A percentile compares a stretch with the other conserved stretches of the same genome.
Evolutionary conservation across 2,329 filamentous ascomycete species (phyloP).

Genomic region (Fusarium chaquense): DNA sequence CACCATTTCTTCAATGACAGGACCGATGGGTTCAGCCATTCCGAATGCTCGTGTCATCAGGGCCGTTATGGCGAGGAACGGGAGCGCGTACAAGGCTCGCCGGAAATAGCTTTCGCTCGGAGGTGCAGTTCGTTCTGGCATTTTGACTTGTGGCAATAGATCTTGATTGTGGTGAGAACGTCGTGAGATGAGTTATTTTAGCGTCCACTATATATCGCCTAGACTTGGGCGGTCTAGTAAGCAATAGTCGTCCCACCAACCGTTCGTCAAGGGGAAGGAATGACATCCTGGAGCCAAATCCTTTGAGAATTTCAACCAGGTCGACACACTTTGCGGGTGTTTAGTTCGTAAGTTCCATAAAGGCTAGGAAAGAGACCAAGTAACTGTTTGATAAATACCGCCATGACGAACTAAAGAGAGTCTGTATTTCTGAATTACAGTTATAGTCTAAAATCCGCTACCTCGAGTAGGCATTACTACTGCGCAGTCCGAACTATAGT

Average conservation of each 20-base stretch:
- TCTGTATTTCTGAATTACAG: too few species aligned
- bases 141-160: neutral
- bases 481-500: too few species aligned
- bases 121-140: neutral
- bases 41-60: slow-evolving; percentile 41
- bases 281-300: neutral
- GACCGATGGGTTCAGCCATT: slow-evolving; percentile 38
- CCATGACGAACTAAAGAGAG: too few species aligned
- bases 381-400: too few species aligned
- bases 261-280: neutral
- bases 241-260: slow-evolving; percentile 7
- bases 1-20: slow-evolving; percentile 15
- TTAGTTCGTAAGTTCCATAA: neutral
- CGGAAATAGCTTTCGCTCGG: slow-evolving; percentile 6
- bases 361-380: too few species aligned
- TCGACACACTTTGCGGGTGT: neutral
- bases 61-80: slow-evolving; percentile 35
- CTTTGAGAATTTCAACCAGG: neutral
- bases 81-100: slow-evolving; percentile 38
- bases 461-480: too few species aligned
- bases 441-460: too few species aligned
- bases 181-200: slow-evolving; percentile 5
- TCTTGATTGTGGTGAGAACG: neutral
- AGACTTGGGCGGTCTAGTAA: neutral
- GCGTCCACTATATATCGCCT: neutral